A percentile compares a stretch with the other conserved stretches of the same genome.
Conservation (phyloP, 345 rosid species). For the Eucalyptus cloeziana region DNA sequence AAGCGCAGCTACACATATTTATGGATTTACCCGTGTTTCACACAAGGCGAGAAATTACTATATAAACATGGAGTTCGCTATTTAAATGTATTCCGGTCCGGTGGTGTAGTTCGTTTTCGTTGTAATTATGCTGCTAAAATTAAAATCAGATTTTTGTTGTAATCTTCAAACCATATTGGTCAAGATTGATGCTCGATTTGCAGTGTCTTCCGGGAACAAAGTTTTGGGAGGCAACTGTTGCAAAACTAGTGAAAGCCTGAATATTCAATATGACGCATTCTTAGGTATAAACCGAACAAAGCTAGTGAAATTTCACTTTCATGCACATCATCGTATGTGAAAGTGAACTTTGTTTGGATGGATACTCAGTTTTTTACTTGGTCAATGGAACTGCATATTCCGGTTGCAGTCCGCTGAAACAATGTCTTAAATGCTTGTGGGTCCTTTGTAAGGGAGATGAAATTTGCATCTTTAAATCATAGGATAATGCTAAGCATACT, state of each 20-base stretch:
- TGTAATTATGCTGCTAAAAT: not conserved
- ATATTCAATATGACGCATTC: not conserved
- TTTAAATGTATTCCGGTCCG: not conserved
- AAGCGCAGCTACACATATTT: not conserved
- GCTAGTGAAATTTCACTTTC: not conserved
- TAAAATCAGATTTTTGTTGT: too few relatives aligned
- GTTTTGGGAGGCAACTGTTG: not conserved
- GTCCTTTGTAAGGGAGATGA: too few relatives aligned
- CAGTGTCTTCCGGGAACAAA: not conserved
- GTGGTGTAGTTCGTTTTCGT: not conserved
- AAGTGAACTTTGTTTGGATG: not conserved
- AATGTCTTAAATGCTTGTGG: too few relatives aligned
- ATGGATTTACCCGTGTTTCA: not conserved
- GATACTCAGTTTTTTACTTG: not conserved
- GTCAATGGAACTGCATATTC: too few relatives aligned
- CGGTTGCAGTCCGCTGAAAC: too few relatives aligned
- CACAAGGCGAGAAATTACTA: accelerated
- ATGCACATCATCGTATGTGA: not conserved
- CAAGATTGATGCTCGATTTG: not conserved
- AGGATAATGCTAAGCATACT: too few relatives aligned
- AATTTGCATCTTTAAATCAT: too few relatives aligned
- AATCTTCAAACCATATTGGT: not conserved
- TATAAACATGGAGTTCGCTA: not conserved
- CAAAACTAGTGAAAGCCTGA: not conserved
- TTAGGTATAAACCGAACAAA: not conserved